A percentile compares a stretch with the other conserved stretches of the same genome.
Evolutionary conservation across 345 rosid species (phyloP).

Genomic region (Rhodamnia argentea): DNA sequence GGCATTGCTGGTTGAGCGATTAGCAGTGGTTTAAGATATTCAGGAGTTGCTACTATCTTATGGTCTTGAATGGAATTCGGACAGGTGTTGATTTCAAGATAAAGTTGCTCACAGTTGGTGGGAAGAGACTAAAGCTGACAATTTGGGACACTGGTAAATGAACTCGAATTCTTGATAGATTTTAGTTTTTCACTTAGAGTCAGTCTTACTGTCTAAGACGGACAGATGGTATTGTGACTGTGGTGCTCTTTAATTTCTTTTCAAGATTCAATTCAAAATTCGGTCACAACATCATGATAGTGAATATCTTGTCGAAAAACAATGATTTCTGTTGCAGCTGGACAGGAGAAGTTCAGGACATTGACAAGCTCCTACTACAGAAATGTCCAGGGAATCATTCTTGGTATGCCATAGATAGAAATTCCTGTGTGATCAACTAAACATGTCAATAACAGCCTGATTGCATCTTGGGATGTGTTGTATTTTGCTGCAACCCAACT

Average conservation of each 20-base stretch:
- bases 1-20: neutral
- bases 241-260: neutral
- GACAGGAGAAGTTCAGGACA: slow-evolving; percentile 93
- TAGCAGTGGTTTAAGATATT: neutral
- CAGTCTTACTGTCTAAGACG: neutral
- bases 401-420: slow-evolving; percentile 38
- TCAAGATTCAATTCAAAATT: neutral
- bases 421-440: neutral
- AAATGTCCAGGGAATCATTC: slow-evolving; percentile 91
- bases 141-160: slow-evolving; percentile 91
- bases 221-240: neutral
- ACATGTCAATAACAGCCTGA: neutral
- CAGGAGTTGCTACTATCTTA: neutral
- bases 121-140: slow-evolving; percentile 80
- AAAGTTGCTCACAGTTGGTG: slow-evolving; percentile 71
- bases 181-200: neutral
- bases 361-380: slow-evolving; percentile 88
- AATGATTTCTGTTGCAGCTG: slow-evolving; percentile 51
- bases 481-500: neutral
- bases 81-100: slow-evolving; percentile 97
- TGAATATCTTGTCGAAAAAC: slow-evolving; percentile 1
- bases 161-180: neutral
- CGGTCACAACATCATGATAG: neutral
- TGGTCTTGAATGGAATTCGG: neutral
- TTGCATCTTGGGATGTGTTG: neutral